Evolutionary conservation across 495 filamentous ascomycete genomes (phyloP).

Genomic region (Neurospora sp.): DNA sequence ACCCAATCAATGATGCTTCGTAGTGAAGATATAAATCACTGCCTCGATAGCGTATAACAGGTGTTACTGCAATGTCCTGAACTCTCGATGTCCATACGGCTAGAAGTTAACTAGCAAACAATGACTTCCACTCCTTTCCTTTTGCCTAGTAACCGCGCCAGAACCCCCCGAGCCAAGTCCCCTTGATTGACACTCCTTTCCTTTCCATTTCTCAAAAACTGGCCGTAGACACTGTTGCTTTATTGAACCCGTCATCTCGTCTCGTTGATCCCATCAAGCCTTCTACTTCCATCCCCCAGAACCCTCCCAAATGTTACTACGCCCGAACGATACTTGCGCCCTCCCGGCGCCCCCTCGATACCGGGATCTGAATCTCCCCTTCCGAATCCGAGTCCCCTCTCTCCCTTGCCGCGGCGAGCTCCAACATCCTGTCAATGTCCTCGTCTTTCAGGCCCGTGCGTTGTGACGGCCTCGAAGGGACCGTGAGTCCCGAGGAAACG

Average conservation of each 20-base stretch:
- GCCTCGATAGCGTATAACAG: neutral
- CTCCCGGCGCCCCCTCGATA: conserved; percentile 19
- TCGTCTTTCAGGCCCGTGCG: conserved; percentile 29
- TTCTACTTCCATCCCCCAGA: neutral
- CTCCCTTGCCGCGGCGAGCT: conserved; percentile 27
- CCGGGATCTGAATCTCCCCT: conserved; percentile 36
- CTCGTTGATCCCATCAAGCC: neutral
- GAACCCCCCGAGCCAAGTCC: neutral
- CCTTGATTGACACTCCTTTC: neutral
- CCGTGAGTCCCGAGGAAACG: conserved; percentile 28
- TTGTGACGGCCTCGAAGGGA: conserved; percentile 15
- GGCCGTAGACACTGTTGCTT: neutral
- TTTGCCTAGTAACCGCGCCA: neutral
- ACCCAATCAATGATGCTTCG: neutral
- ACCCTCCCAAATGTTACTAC: neutral
- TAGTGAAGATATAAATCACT: neutral
- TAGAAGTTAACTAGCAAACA: neutral
- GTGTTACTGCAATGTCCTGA: neutral
- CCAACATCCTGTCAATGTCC: conserved; percentile 40
- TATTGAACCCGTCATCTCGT: neutral
- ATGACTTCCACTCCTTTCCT: neutral
- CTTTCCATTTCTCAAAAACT: neutral
- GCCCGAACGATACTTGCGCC: conserved; percentile 4
- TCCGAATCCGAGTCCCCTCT: conserved; percentile 36
- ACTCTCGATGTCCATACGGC: neutral